phyloP scores from a whole-genome alignment of 2,329 filamentous ascomycete genomes.

The Colletotrichum tabaci region DNA sequence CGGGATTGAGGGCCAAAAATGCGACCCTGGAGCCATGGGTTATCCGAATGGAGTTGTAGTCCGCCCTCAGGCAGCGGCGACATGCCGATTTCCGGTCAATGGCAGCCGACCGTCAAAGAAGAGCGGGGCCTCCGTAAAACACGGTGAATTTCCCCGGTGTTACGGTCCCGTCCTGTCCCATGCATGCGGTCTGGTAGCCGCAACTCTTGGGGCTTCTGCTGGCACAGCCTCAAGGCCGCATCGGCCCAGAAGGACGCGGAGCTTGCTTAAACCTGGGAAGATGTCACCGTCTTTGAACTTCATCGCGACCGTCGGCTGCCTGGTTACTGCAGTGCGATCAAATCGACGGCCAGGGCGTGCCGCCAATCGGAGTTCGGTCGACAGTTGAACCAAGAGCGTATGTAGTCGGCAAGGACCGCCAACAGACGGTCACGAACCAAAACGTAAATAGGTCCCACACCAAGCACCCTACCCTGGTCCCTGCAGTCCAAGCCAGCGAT shows the following conservation, averaged over 20 bases:
- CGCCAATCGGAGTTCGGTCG: not conserved
- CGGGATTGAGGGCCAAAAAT: not conserved
- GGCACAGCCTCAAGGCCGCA: slow-evolving; percentile 12
- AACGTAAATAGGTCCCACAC: slow-evolving; percentile 31
- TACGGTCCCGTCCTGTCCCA: slow-evolving; percentile 29
- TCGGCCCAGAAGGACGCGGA: not conserved
- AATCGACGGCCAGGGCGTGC: not conserved
- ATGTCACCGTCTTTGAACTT: not conserved
- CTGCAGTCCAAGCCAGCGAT: slow-evolving; percentile 37
- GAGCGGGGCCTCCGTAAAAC: slow-evolving; percentile 34
- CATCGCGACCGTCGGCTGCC: not conserved
- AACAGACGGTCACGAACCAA: slow-evolving; percentile 30
- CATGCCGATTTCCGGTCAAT: slow-evolving; percentile 34
- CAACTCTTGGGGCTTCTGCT: slow-evolving; percentile 1
- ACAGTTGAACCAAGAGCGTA: not conserved
- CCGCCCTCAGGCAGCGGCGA: slow-evolving; percentile 21
- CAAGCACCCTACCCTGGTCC: slow-evolving; percentile 32
- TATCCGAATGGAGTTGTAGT: slow-evolving; percentile 14
- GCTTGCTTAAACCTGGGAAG: not conserved
- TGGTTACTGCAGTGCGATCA: not conserved
- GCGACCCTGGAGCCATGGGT: slow-evolving; percentile 4
- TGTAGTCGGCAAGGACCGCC: slow-evolving; percentile 17
- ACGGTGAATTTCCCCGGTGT: slow-evolving; percentile 24
- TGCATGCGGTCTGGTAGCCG: not conserved
- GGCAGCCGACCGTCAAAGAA: slow-evolving; percentile 18